Evolutionary conservation across 129 eudicot genomes (phyloP).

Genomic region (Kitagawia praeruptora): DNA sequence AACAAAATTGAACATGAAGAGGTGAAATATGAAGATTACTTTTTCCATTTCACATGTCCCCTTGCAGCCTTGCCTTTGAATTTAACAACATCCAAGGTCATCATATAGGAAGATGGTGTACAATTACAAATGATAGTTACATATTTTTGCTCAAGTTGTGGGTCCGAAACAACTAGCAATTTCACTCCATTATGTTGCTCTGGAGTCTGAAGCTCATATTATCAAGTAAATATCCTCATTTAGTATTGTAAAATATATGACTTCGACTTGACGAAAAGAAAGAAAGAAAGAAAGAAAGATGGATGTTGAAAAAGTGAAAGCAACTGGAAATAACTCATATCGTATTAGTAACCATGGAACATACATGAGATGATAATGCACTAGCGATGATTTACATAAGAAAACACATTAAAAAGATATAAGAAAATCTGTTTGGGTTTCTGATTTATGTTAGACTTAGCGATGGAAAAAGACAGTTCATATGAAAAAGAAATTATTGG

Average conservation of each 20-base stretch:
- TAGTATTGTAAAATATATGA: neutral
- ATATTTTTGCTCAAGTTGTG: neutral
- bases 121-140: neutral
- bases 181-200: neutral
- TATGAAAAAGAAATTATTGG: neutral
- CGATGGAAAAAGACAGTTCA: neutral
- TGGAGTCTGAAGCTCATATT: neutral
- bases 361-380: neutral
- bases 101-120: neutral
- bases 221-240: neutral
- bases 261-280: neutral
- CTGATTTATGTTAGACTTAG: neutral
- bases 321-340: neutral
- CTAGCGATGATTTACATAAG: neutral
- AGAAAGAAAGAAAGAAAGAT: neutral
- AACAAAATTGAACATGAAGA: neutral
- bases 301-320: neutral
- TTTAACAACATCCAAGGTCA: neutral
- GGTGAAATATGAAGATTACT: neutral
- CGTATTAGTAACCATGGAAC: neutral
- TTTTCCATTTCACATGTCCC: neutral
- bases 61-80: neutral
- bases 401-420: neutral
- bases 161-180: neutral
- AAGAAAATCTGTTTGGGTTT: neutral